Percentiles rank a stretch among this genome's conserved stretches.
Evolutionary conservation across 352 stramenopile species (phyloP).

Genomic region (Globisporangium megalacanthum): DNA sequence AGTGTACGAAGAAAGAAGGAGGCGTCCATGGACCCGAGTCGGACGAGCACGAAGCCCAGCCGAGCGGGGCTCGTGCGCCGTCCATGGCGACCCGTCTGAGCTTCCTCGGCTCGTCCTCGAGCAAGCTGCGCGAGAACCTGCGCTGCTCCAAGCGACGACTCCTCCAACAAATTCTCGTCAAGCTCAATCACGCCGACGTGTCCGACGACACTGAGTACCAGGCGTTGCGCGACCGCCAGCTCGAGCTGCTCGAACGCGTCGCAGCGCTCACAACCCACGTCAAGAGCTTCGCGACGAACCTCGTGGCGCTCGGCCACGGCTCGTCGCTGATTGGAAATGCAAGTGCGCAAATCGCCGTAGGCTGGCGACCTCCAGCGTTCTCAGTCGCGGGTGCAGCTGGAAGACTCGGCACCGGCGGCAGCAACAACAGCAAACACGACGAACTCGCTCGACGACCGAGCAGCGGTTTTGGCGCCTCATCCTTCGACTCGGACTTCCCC

Average conservation of each 20-base stretch:
- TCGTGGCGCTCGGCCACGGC: conserved; percentile 31
- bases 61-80: background rate
- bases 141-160: conserved; percentile 37
- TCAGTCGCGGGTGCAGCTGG: background rate
- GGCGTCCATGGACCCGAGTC: background rate
- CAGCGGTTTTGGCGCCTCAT: background rate
- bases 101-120: background rate
- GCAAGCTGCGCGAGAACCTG: conserved; percentile 25
- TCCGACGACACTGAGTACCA: conserved; percentile 39
- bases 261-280: conserved; percentile 22
- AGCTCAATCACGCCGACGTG: conserved; percentile 30
- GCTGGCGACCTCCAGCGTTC: conserved; percentile 2
- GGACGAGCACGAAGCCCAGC: background rate
- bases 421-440: background rate
- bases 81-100: background rate
- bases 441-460: conserved; percentile 6
- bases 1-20: background rate
- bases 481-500: conserved; percentile 18
- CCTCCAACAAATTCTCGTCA: conserved; percentile 40
- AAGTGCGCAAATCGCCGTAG: conserved; percentile 18
- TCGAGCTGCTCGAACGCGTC: conserved; percentile 24
- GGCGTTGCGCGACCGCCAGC: conserved; percentile 22
- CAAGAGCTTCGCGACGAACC: conserved; percentile 37
- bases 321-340: conserved; percentile 23
- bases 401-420: background rate